Conservation (phyloP, 2,329 filamentous ascomycete genomes). For the Knoxdaviesia capensis region DNA sequence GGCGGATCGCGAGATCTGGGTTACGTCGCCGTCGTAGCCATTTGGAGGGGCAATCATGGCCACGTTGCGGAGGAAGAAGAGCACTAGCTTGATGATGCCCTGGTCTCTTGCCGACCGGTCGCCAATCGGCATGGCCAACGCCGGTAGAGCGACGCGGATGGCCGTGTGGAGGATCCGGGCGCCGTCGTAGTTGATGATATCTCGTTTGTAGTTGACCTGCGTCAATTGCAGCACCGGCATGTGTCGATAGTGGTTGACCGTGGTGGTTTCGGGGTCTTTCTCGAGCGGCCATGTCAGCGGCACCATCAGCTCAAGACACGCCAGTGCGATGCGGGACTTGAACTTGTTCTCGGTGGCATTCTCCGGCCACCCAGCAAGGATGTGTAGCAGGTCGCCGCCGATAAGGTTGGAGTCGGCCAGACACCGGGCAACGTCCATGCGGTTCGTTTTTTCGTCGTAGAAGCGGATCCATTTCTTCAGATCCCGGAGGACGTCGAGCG, state of each 20-base stretch:
- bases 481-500: slow-evolving; percentile 77
- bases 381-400: slow-evolving; percentile 73
- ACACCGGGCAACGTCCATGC: slow-evolving; percentile 86
- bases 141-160: slow-evolving; percentile 62
- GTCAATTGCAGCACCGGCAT: slow-evolving; percentile 74
- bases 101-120: slow-evolving; percentile 68
- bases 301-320: slow-evolving; percentile 77
- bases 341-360: slow-evolving; percentile 51
- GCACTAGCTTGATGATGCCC: slow-evolving; percentile 73
- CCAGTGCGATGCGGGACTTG: slow-evolving; percentile 60
- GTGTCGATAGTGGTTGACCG: slow-evolving; percentile 81
- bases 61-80: slow-evolving; percentile 81
- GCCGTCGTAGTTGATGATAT: slow-evolving; percentile 66
- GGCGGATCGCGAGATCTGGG: slow-evolving; percentile 70
- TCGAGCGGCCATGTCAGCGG: slow-evolving; percentile 91
- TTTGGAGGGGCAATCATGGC: slow-evolving; percentile 62
- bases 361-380: slow-evolving; percentile 65
- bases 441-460: slow-evolving; percentile 82
- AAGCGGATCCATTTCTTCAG: slow-evolving; percentile 89
- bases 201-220: slow-evolving; percentile 77
- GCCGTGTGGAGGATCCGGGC: slow-evolving; percentile 61
- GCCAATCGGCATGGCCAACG: slow-evolving; percentile 59
- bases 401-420: slow-evolving; percentile 85
- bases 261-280: slow-evolving; percentile 59
- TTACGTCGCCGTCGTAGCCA: slow-evolving; percentile 69